phyloP scores from a whole-genome alignment of 2,329 filamentous ascomycete species.

The Corniculantispora saksenae region DNA sequence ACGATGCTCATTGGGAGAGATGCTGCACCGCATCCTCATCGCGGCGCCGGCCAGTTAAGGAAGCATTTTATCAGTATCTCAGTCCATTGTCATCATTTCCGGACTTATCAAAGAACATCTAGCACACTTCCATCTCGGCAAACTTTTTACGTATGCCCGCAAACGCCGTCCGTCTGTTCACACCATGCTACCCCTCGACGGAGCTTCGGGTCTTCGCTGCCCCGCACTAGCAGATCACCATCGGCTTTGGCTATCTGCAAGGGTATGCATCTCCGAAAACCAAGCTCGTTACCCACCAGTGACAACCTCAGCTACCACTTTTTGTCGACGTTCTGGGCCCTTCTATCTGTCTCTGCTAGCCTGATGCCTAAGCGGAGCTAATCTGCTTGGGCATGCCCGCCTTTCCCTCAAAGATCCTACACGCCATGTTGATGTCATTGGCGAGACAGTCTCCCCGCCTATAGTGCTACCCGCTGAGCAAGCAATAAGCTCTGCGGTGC shows the following conservation, averaged over 20 bases:
- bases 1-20: too few species aligned
- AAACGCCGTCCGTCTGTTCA: neutral
- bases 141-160: neutral
- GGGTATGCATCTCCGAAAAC: neutral
- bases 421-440: conserved; percentile 11
- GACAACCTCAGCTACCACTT: neutral
- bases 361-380: neutral
- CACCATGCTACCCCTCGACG: neutral
- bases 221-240: neutral
- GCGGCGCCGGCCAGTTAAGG: too few species aligned
- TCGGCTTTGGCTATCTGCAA: conserved; percentile 6
- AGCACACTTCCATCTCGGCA: too few species aligned
- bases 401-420: neutral
- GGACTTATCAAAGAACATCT: too few species aligned
- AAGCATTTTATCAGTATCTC: too few species aligned
- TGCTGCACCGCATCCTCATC: too few species aligned
- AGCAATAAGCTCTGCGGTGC: neutral
- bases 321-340: neutral
- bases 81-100: too few species aligned
- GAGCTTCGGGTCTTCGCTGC: neutral
- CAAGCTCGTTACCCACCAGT: neutral
- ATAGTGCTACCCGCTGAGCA: neutral
- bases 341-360: neutral
- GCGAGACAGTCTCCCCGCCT: neutral
- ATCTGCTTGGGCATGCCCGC: neutral